Base-by-base conservation (phyloP, 441 rosid genomes). In the Viola pubescens region DNA sequence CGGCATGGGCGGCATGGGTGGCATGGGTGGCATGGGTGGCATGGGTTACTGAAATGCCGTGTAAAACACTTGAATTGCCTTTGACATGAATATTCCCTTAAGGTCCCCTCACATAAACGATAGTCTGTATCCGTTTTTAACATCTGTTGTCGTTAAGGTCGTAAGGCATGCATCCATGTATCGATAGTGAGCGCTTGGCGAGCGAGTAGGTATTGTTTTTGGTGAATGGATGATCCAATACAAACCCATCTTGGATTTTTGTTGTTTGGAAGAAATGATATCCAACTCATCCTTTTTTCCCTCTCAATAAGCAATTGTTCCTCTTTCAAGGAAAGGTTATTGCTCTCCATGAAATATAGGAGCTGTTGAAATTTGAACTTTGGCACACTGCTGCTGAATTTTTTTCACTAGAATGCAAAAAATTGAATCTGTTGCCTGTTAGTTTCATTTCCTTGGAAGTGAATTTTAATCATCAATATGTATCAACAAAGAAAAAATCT, bases 1-100 rank as follows among this genome's bases (percentile, higher is more conserved):
- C 5, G 86, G 86, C 64, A 77, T 77, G 79, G 85, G 84, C 67
- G 86, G 86, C 63, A 77, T 77, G 79, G 85, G 84, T 26, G 34
- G 34, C 68, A 85, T 85, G 96, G 92, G 75, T 59, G 85, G 86
- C 64, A 77, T 77, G 79, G 85, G 84, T 19, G 34, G 34, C 68
- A 85, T 85, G 96, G 92, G 75, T 59, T 85, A 79, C 45, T 82
- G 75, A 81, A 62, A 47, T 53, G 6, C 41, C 9, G 11, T 39
- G 13, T 45, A 39, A 43, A 7, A 34, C 52, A 5, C 8, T 34
- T 46, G 13, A 46, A 55, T 42, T 34, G 11, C 34, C 8, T 10
- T 26, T 9, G 19, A 14, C 38, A 8, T 9, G 0, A 14, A 9
- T 6, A 6, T 46, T 43, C 1, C 3, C 16, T 19, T 12, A 41